These are phyloP conservation scores for Daedaleopsis sinensis DNA, from an alignment of 768 basidiomycete genomes.

Conservation along the genomic window DNA sequence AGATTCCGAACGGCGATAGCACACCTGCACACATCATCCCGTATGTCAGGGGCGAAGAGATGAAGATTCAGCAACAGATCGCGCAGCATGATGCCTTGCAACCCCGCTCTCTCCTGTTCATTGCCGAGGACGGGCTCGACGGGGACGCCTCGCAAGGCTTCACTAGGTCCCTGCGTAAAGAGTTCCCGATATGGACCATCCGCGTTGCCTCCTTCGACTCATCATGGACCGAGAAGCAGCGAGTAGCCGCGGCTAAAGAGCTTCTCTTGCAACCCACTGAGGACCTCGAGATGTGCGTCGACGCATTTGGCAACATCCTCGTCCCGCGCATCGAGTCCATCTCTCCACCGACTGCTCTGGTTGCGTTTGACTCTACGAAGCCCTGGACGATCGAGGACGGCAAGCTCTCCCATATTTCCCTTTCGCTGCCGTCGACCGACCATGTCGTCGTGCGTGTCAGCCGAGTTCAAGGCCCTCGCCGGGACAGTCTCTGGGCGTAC, in stretches of 20 bases:
- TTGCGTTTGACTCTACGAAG: conserved; percentile 1
- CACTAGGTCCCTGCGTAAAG: conserved; percentile 32
- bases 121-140: conserved; percentile 36
- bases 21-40: conserved; percentile 6
- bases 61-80: conserved; percentile 22
- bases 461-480: not conserved
- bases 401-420: not conserved
- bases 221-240: conserved; percentile 16
- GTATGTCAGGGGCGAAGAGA: conserved; percentile 23
- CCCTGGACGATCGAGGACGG: conserved; percentile 18
- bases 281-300: conserved; percentile 17
- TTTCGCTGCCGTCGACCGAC: not conserved
- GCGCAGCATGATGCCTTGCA: conserved; percentile 8
- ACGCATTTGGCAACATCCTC: conserved; percentile 8
- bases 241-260: not conserved
- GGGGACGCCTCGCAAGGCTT: conserved; percentile 38
- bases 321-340: conserved; percentile 14
- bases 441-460: conserved; percentile 4
- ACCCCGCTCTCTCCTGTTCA: conserved; percentile 4
- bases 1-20: not conserved
- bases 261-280: not conserved
- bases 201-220: conserved; percentile 32
- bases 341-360: conserved; percentile 1
- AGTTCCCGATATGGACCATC: conserved; percentile 36
- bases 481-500: conserved; percentile 1